Base-by-base conservation (phyloP, 208 protist species). In the Endotrypanum monterogeii region DNA sequence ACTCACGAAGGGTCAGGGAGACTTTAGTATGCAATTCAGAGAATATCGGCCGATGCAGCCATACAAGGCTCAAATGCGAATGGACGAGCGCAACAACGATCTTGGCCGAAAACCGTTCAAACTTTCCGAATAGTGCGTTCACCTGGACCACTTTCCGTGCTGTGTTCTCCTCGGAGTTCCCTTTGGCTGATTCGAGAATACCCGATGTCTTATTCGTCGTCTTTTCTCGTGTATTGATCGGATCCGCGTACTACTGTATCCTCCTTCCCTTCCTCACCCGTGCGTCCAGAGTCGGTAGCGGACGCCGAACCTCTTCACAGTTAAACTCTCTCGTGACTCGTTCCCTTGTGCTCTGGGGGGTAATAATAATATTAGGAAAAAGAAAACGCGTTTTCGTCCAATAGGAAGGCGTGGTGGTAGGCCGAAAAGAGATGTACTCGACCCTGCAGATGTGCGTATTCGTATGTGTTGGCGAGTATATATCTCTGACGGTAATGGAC, bases 11-110 rank as follows among this genome's bases (percentile, higher is more conserved):
- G 94, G 94, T 18, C 91, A 96, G 79, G 94, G 94, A 35, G 94
- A 97, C 74, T 98, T 98, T 78, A 92, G 90, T 73, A 97, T 98
- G 94, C 90, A 98, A 72, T 98, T 97, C 78, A 92, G 89, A 78
- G 92, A 98, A 71, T 98, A 98, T 76, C 85, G 91, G 57, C 84
- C 94, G 39, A 98, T 98, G 94, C 88, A 89, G 75, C 63, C 71
- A 51, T 96, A 95, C 84, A 96, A 96, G 83, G 94, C 94, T 7
- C 94, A 98, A 75, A 67, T 76, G 66, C 85, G 91, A 52, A 98
- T 98, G 82, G 91, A 98, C 73, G 94, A 96, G 72, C 92, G 94
- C 65, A 98, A 98, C 80, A 89, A 86, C 78, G 87, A 91, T 55
- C 73, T 94, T 28, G 90, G 84, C 54, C 92, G 91, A 61, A 88